Conservation (phyloP, 306 rosid genomes). For the Alnus glutinosa region DNA sequence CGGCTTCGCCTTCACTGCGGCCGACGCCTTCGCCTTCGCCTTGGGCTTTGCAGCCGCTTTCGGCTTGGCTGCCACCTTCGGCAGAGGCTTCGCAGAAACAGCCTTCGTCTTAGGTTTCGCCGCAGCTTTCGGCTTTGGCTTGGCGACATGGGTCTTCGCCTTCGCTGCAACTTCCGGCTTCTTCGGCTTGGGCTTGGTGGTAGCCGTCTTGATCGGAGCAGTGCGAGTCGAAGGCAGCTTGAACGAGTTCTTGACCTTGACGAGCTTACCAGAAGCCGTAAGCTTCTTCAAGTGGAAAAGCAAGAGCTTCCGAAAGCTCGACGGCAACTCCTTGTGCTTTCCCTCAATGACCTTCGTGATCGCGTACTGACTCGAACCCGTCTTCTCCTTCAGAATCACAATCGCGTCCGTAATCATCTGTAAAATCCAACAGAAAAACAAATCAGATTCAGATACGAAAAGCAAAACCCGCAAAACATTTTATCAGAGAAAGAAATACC, state of each 20-base stretch:
- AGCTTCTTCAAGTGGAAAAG: conserved; percentile 69
- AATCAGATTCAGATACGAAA: background rate
- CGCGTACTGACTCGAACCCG: conserved; percentile 95
- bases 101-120: no score
- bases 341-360: conserved; percentile 72
- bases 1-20: conserved; percentile 34
- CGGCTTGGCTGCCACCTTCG: no score
- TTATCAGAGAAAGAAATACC: conserved; percentile 2
- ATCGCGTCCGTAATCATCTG: conserved; percentile 89
- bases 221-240: conserved; percentile 41
- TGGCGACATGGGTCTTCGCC: conserved; percentile 33
- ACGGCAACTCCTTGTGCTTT: conserved; percentile 63
- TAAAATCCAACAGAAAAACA: background rate
- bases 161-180: background rate
- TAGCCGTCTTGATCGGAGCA: conserved; percentile 12
- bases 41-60: background rate
- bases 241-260: conserved; percentile 73
- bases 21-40: conserved; percentile 25
- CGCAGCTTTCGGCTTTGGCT: conserved; percentile 19
- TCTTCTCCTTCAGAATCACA: conserved; percentile 63
- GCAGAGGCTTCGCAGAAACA: no score
- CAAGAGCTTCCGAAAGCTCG: conserved; percentile 69
- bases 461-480: no score
- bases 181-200: conserved; percentile 42
- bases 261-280: conserved; percentile 61